A percentile compares a stretch with the other conserved stretches of the same genome.
Evolutionary conservation across 306 rosid genomes (phyloP).

Genomic region (Alnus glutinosa): DNA sequence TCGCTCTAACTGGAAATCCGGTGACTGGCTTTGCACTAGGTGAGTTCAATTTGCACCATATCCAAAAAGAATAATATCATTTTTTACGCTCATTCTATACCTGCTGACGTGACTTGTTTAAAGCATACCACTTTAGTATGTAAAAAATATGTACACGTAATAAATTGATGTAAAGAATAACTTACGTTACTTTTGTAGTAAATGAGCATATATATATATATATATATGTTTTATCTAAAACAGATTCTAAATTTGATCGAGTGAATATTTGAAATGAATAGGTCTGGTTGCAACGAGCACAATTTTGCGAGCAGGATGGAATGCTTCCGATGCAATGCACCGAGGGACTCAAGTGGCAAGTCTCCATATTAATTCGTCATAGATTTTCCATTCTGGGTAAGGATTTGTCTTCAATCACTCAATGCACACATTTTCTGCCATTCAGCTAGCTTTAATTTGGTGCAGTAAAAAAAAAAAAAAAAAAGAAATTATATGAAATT

Average conservation of each 20-base stretch:
- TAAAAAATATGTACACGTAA: no score
- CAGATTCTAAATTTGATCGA: background rate
- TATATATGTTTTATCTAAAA: background rate
- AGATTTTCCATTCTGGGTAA: constrained; percentile 28
- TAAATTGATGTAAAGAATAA: no score
- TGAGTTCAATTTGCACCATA: constrained; percentile 9
- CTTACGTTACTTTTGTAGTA: no score
- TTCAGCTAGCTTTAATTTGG: no score
- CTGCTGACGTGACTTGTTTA: no score
- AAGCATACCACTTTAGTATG: no score
- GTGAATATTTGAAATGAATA: constrained; percentile 17
- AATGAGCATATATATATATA: background rate
- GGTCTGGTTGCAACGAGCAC: constrained; percentile 90
- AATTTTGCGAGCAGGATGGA: constrained; percentile 85
- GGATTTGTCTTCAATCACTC: background rate
- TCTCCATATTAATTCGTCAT: constrained; percentile 55
- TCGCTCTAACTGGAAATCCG: constrained; percentile 88
- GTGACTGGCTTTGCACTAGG: constrained; percentile 93
- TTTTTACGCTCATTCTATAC: no score
- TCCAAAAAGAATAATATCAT: no score
- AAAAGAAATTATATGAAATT: no score
- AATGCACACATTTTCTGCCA: background rate
- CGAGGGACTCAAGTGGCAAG: constrained; percentile 60
- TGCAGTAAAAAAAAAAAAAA: no score
- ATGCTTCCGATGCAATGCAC: constrained; percentile 82